phyloP scores from a whole-genome alignment of 192 early-diverging fungal species.

The Entophlyctis helioformis region DNA sequence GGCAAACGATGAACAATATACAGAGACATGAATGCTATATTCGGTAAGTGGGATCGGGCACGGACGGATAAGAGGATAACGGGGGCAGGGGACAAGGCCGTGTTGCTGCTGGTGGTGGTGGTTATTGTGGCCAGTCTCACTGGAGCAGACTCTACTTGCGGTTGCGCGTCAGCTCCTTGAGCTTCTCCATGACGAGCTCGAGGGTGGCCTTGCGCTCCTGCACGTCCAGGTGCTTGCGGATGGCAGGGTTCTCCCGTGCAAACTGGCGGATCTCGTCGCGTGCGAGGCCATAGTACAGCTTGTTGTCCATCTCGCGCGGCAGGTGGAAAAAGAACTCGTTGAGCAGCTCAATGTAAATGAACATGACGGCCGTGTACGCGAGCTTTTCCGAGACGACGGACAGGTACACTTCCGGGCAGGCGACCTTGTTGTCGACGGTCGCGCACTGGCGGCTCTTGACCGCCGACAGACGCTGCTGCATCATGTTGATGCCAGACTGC shows the following conservation, averaged over 20 bases:
- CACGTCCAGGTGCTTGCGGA: conserved; percentile 73
- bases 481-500: conserved; percentile 60
- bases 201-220: conserved; percentile 75
- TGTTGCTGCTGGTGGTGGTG: too few species aligned
- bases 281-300: conserved; percentile 76
- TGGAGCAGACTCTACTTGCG: conserved; percentile 2
- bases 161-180: conserved; percentile 7
- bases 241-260: conserved; percentile 77
- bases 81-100: too few species aligned
- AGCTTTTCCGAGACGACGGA: conserved; percentile 89
- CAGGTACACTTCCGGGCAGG: conserved; percentile 91
- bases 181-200: conserved; percentile 48
- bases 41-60: too few species aligned
- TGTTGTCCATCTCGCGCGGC: conserved; percentile 86
- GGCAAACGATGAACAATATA: too few species aligned
- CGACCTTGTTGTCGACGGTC: conserved; percentile 67
- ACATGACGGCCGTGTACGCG: conserved; percentile 90
- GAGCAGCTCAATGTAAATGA: conserved; percentile 92
- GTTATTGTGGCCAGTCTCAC: too few species aligned
- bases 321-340: conserved; percentile 99
- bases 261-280: conserved; percentile 73
- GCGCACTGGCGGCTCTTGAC: conserved; percentile 72
- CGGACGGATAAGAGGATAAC: too few species aligned
- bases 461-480: conserved; percentile 72
- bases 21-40: too few species aligned